Percentiles rank a stretch among this genome's conserved stretches.
phyloP scores from a whole-genome alignment of 441 rosid genomes.

The Adansonia madagascariensis region DNA sequence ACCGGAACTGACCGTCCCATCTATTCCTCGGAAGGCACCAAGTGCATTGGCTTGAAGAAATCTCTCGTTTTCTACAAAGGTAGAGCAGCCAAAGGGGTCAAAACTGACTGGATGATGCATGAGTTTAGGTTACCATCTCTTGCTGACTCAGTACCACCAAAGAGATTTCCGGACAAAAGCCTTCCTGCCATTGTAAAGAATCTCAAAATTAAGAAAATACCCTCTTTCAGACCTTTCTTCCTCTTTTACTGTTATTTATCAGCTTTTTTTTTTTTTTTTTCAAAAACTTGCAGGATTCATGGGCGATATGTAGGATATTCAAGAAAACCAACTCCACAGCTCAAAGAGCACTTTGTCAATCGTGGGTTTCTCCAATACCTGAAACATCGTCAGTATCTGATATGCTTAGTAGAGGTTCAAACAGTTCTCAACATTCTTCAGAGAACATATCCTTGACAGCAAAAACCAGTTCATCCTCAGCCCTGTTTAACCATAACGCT shows the following conservation, averaged over 20 bases:
- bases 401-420: conserved; percentile 12
- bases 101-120: conserved; percentile 99
- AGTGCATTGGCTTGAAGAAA: conserved; percentile 87
- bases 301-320: conserved; percentile 95
- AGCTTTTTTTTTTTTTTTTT: too few relatives aligned
- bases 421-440: conserved; percentile 36
- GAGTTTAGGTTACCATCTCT: conserved; percentile 91
- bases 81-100: conserved; percentile 84
- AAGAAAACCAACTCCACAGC: conserved; percentile 75
- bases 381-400: conserved; percentile 40
- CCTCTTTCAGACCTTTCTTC: neutral
- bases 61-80: conserved; percentile 85
- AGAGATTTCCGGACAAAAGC: conserved; percentile 59
- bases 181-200: conserved; percentile 67
- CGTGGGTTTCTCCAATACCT: conserved; percentile 65
- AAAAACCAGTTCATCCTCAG: conserved; percentile 37
- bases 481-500: conserved; percentile 39
- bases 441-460: conserved; percentile 33
- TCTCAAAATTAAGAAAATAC: neutral
- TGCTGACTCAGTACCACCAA: conserved; percentile 48
- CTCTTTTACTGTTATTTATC: neutral
- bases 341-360: conserved; percentile 68
- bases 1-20: conserved; percentile 89
- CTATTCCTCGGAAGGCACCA: conserved; percentile 75
- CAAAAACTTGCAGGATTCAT: conserved; percentile 65